A percentile compares a stretch with the other conserved stretches of the same genome.
These are phyloP conservation scores for Oryza coarctata DNA, from an alignment of 176 grass and related monocot genomes.

Conservation along the genomic window DNA sequence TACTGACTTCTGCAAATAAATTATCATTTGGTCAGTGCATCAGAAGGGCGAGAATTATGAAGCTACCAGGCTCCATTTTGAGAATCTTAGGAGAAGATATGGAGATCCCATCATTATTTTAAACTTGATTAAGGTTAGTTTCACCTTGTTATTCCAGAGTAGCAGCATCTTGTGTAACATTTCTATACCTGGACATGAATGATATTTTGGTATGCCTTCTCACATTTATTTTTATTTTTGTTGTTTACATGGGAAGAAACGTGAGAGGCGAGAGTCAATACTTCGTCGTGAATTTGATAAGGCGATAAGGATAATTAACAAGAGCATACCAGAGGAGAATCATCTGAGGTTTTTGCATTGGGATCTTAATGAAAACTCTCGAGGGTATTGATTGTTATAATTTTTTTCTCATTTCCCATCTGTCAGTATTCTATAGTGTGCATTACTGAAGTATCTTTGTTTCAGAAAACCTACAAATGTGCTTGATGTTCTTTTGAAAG, in stretches of 20 bases:
- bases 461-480: slow-evolving; percentile 77
- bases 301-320: slow-evolving; percentile 71
- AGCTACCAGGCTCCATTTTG: slow-evolving; percentile 83
- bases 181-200: slow-evolving; percentile 17
- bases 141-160: slow-evolving; percentile 21
- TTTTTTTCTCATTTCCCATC: slow-evolving; percentile 3
- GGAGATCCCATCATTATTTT: slow-evolving; percentile 94
- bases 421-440: not conserved
- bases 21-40: slow-evolving; percentile 58
- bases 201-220: slow-evolving; percentile 15
- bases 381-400: slow-evolving; percentile 53
- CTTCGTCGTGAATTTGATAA: slow-evolving; percentile 77
- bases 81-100: slow-evolving; percentile 82
- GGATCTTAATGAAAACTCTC: slow-evolving; percentile 90
- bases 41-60: slow-evolving; percentile 71
- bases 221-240: slow-evolving; percentile 1
- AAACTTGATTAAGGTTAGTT: slow-evolving; percentile 90
- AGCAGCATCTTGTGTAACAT: not conserved
- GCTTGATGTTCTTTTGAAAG: slow-evolving; percentile 71
- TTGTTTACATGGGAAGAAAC: slow-evolving; percentile 53
- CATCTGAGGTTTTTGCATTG: slow-evolving; percentile 86
- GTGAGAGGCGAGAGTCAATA: slow-evolving; percentile 83
- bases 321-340: slow-evolving; percentile 52
- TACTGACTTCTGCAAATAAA: not conserved
- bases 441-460: slow-evolving; percentile 34